These are phyloP conservation scores for Millerozyma acaciae DNA, from an alignment of 805 yeast species.

Conservation along the genomic window DNA sequence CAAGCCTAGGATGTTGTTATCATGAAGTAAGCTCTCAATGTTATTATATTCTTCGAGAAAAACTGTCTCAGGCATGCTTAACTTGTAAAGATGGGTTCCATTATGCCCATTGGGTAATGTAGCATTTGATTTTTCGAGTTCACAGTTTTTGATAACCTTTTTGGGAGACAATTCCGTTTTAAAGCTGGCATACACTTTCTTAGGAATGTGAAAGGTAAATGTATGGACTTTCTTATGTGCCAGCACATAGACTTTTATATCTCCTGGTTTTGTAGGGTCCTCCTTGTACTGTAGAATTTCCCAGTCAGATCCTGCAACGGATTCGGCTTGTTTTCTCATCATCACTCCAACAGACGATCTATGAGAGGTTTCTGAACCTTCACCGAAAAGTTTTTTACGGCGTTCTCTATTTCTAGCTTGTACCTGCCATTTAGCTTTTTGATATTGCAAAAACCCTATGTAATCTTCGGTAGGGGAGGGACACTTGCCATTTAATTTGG, in stretches of 20 bases:
- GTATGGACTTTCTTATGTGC: constrained; percentile 72
- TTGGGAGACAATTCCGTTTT: constrained; percentile 44
- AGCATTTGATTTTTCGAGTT: constrained; percentile 55
- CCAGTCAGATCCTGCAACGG: constrained; percentile 78
- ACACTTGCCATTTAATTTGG: constrained; percentile 47
- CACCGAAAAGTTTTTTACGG: constrained; percentile 77
- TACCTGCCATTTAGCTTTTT: constrained; percentile 82
- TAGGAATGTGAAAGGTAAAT: constrained; percentile 69
- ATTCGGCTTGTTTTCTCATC: constrained; percentile 75
- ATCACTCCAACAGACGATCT: constrained; percentile 63
- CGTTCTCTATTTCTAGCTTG: constrained; percentile 71
- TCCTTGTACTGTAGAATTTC: constrained; percentile 69
- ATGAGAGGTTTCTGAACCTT: constrained; percentile 46
- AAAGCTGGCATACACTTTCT: constrained; percentile 66
- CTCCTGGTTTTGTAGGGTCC: constrained; percentile 62
- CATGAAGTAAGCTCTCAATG: constrained; percentile 61
- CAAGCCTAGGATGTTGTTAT: constrained; percentile 58
- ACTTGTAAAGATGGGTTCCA: constrained; percentile 49
- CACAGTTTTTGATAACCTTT: constrained; percentile 43
- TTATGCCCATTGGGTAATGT: constrained; percentile 67
- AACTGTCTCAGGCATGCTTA: constrained; percentile 64
- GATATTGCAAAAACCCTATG: constrained; percentile 63
- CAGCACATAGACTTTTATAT: constrained; percentile 64
- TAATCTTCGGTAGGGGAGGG: constrained; percentile 70
- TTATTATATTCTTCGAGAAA: constrained; percentile 54